These are phyloP conservation scores for Eleusine coracana DNA, from an alignment of 176 grass and related monocot species.

Conservation along the genomic window DNA sequence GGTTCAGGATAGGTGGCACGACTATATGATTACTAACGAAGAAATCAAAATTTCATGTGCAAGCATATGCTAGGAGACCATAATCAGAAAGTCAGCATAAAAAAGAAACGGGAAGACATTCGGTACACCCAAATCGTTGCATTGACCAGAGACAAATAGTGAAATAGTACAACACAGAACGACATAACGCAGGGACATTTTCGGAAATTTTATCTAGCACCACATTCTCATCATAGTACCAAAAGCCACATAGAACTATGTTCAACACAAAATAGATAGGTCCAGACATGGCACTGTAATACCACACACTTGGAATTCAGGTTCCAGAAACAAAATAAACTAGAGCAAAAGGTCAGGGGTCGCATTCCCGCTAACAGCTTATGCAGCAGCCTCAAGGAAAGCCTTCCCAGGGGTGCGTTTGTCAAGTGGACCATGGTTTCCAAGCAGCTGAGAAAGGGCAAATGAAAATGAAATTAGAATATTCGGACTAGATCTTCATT, in stretches of 20 bases:
- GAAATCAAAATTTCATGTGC: no score
- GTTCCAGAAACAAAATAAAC: constrained; percentile 1
- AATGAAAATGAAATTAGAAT: not conserved
- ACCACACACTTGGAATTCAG: constrained; percentile 25
- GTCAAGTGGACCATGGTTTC: constrained; percentile 49
- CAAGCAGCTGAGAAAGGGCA: constrained; percentile 39
- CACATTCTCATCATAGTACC: not conserved
- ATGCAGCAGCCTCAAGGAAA: constrained; percentile 44
- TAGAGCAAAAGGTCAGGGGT: constrained; percentile 15
- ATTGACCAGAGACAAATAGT: not conserved
- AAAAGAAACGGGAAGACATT: no score
- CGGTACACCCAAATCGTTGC: not conserved
- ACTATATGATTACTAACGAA: no score
- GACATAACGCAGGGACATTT: not conserved
- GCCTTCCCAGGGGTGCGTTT: constrained; percentile 45
- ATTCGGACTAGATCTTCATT: not conserved
- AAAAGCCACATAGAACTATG: constrained; percentile 19
- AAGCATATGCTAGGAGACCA: no score
- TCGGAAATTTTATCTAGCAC: no score
- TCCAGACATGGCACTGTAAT: constrained; percentile 32
- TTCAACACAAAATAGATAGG: constrained; percentile 24
- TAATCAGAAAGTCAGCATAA: no score
- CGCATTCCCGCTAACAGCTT: not conserved
- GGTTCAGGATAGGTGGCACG: no score
- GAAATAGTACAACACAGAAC: not conserved